These are phyloP conservation scores for Colletotrichum musicola DNA, from an alignment of 2,329 filamentous ascomycete species.

Conservation along the genomic window DNA sequence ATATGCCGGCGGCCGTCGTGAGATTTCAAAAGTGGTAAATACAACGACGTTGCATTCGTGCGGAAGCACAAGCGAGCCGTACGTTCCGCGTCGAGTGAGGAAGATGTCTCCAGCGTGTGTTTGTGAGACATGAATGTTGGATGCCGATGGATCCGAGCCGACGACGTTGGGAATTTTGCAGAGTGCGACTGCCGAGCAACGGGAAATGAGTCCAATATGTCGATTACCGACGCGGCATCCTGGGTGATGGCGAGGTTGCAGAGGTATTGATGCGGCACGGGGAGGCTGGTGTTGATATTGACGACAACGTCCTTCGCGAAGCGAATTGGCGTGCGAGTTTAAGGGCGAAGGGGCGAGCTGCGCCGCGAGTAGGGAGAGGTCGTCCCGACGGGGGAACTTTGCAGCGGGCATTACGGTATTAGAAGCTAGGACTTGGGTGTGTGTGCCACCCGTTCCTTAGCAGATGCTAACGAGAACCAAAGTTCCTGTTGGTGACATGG, in stretches of 20 bases:
- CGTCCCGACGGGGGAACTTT: constrained; percentile 24
- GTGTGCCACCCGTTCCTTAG: background rate
- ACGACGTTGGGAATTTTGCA: no score
- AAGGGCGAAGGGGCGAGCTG: constrained; percentile 19
- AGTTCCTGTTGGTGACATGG: background rate
- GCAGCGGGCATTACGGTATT: background rate
- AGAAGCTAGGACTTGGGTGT: background rate
- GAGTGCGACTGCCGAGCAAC: background rate
- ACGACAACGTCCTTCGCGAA: constrained; percentile 17
- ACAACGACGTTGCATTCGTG: background rate
- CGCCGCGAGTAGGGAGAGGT: constrained; percentile 3
- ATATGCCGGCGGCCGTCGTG: constrained; percentile 20
- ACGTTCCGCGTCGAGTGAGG: no score
- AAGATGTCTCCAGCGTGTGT: no score
- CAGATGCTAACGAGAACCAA: background rate
- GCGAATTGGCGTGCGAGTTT: constrained; percentile 10
- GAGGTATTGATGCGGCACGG: background rate
- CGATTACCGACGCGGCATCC: background rate
- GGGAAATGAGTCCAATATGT: background rate
- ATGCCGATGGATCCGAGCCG: no score
- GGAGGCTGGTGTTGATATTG: background rate
- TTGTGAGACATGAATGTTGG: no score
- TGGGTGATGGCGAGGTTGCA: background rate
- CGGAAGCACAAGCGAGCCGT: no score
- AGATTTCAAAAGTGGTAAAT: constrained; percentile 23